phyloP scores from a whole-genome alignment of 2,329 filamentous ascomycete species.

The Aspergillus awamori region DNA sequence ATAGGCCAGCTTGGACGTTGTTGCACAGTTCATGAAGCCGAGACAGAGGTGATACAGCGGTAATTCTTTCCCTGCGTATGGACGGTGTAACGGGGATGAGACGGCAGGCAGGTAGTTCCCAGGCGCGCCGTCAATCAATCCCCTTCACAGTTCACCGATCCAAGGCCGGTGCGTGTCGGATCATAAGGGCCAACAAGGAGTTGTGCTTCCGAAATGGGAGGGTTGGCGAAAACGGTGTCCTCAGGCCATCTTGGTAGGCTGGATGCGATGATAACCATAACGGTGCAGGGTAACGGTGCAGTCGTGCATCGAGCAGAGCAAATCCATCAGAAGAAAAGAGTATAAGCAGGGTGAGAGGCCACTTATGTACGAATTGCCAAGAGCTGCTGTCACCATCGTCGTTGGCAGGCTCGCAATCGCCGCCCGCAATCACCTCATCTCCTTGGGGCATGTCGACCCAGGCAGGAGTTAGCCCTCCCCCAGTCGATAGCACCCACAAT shows the following conservation, averaged over 20 bases:
- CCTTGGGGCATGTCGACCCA: constrained; percentile 21
- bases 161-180: background rate
- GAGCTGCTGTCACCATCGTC: constrained; percentile 21
- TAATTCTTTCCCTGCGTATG: background rate
- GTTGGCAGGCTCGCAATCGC: constrained; percentile 33
- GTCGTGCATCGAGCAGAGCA: background rate
- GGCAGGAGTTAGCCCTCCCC: background rate
- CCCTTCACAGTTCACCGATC: background rate
- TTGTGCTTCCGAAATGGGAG: background rate
- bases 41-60: background rate
- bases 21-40: background rate
- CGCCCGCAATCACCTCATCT: constrained; percentile 36
- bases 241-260: background rate
- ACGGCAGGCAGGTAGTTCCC: background rate
- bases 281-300: background rate
- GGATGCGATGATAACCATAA: background rate
- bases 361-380: constrained; percentile 26
- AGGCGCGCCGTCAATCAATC: background rate
- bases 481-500: background rate
- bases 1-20: background rate
- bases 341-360: constrained; percentile 1
- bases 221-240: background rate
- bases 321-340: background rate
- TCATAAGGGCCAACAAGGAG: background rate
- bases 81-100: background rate